A percentile compares a stretch with the other conserved stretches of the same genome.
phyloP scores from a whole-genome alignment of 1,284 basidiomycete genomes.

The Hypsizygus ulmarius region DNA sequence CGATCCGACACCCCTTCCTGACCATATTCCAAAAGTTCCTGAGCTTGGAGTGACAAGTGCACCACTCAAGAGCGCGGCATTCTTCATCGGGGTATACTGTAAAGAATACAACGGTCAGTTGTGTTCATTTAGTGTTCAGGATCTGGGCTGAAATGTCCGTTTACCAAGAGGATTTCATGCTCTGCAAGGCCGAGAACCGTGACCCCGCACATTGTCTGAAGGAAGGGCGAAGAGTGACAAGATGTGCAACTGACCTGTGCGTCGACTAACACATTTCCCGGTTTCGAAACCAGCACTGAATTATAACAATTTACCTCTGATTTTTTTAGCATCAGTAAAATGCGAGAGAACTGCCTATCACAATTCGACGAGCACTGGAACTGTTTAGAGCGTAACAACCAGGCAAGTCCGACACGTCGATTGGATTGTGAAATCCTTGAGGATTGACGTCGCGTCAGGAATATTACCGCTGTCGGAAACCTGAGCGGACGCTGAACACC shows the following conservation, averaged over 20 bases:
- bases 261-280: constrained; percentile 33
- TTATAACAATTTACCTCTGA: background rate
- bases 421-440: constrained; percentile 1
- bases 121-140: constrained; percentile 1
- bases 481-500: constrained; percentile 86
- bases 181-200: constrained; percentile 91
- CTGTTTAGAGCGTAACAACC: constrained; percentile 95
- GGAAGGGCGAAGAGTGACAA: constrained; percentile 94
- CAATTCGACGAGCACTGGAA: constrained; percentile 95
- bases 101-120: constrained; percentile 92
- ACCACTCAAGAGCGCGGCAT: constrained; percentile 94
- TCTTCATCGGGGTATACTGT: constrained; percentile 96
- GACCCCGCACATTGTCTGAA: constrained; percentile 93
- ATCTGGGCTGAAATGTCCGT: background rate
- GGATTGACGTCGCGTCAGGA: constrained; percentile 51
- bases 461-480: constrained; percentile 88
- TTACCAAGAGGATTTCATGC: constrained; percentile 94
- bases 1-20: constrained; percentile 70
- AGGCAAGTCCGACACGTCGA: constrained; percentile 48
- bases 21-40: constrained; percentile 76
- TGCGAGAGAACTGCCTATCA: constrained; percentile 87
- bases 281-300: background rate
- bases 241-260: constrained; percentile 93
- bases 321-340: constrained; percentile 85
- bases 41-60: constrained; percentile 93